A percentile compares a stretch with the other conserved stretches of the same genome.
Evolutionary conservation across 2,329 filamentous ascomycete species (phyloP).

Genomic region (Biscogniauxia sp.): DNA sequence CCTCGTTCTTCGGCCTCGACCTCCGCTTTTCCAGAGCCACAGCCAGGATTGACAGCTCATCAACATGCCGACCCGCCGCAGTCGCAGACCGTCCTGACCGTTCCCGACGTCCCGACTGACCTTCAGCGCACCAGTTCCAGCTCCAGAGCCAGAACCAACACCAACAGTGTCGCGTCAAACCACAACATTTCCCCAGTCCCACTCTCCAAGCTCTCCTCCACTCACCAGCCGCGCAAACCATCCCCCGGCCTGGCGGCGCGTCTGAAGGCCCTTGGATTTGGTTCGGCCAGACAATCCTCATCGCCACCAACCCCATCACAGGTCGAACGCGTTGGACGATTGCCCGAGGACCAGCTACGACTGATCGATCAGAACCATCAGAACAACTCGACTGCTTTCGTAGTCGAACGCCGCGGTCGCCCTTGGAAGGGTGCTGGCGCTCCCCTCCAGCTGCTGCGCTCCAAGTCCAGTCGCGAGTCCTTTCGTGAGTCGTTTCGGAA

Average conservation of each 20-base stretch:
- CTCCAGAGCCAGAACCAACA: slow-evolving; percentile 9
- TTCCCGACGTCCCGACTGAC: slow-evolving; percentile 42
- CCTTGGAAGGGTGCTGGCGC: slow-evolving; percentile 69
- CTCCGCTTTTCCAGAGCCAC: slow-evolving; percentile 25
- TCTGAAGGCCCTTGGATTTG: slow-evolving; percentile 63
- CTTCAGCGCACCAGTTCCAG: slow-evolving; percentile 20
- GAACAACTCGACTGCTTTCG: slow-evolving; percentile 48
- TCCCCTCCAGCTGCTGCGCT: slow-evolving; percentile 40
- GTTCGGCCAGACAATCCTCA: slow-evolving; percentile 40
- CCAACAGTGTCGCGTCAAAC: slow-evolving; percentile 15
- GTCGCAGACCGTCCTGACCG: slow-evolving; percentile 32
- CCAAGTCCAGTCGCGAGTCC: slow-evolving; percentile 31
- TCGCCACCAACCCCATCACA: slow-evolving; percentile 31
- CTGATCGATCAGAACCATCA: slow-evolving; percentile 67
- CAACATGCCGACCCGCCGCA: slow-evolving; percentile 27
- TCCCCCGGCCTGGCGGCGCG: slow-evolving; percentile 64
- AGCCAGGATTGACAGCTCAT: slow-evolving; percentile 25
- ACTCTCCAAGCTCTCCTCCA: slow-evolving; percentile 26
- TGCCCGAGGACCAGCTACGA: slow-evolving; percentile 68
- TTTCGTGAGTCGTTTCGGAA: slow-evolving; percentile 18
- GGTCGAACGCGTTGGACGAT: slow-evolving; percentile 59
- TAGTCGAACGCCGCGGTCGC: slow-evolving; percentile 64
- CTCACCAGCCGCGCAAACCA: slow-evolving; percentile 50
- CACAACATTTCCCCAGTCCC: slow-evolving; percentile 24
- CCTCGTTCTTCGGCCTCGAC: slow-evolving; percentile 15